phyloP scores from a whole-genome alignment of 2,329 filamentous ascomycete species.

The Ophiocordyceps camponoti-floridani region DNA sequence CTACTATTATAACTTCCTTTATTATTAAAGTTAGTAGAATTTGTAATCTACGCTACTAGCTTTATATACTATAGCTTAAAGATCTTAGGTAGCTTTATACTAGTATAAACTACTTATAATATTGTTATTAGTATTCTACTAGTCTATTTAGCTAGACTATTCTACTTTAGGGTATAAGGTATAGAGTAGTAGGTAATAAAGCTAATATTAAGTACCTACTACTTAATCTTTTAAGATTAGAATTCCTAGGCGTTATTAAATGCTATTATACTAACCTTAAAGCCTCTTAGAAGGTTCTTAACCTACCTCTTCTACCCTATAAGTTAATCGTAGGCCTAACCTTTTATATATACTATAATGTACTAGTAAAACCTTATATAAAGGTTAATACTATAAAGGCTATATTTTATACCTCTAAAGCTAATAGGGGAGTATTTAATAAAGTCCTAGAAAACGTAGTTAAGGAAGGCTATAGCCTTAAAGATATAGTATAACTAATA shows the following conservation, averaged over 20 bases:
- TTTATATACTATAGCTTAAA: too few species aligned
- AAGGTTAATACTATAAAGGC: background rate
- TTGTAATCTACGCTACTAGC: too few species aligned
- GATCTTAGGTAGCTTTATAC: too few species aligned
- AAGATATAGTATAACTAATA: too few species aligned
- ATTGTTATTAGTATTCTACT: too few species aligned
- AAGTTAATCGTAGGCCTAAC: background rate
- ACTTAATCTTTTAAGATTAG: background rate
- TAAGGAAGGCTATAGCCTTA: background rate
- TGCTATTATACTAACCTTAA: background rate
- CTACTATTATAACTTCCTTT: too few species aligned
- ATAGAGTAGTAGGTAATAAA: background rate
- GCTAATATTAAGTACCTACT: background rate
- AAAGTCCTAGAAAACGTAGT: background rate
- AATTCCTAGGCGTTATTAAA: background rate
- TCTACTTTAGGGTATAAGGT: background rate
- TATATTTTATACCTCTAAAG: background rate
- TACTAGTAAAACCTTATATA: background rate
- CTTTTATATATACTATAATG: background rate
- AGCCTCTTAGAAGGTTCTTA: background rate
- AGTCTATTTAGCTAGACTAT: too few species aligned
- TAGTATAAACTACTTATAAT: too few species aligned
- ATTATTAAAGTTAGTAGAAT: too few species aligned
- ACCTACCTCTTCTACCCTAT: background rate
- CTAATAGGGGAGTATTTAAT: background rate